Base-by-base conservation (phyloP, 768 basidiomycete species). In the Daedaleopsis nitida region DNA sequence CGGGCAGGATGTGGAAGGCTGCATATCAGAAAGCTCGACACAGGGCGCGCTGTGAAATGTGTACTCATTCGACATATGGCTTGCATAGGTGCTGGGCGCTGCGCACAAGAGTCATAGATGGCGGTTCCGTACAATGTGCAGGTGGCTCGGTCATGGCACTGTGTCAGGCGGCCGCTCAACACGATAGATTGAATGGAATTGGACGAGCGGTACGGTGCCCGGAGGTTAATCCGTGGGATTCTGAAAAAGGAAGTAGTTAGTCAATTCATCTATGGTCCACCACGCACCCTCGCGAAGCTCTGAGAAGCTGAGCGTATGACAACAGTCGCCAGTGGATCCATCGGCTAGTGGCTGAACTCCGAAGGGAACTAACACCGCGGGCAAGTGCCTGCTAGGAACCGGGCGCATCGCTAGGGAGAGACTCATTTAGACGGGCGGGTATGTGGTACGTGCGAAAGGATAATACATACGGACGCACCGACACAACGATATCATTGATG, bases 151-250 rank as follows among this genome's bases (percentile, higher is more conserved):
- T 42, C 13, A 27, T 55, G n/a, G 42, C 27, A 32, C n/a, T 21
- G 38, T 49, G 42, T 58, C 39, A 49, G 48, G 43, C 39, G 12
- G 38, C 49, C 38, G 43, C 43, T 44, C 23, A 24, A 47, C 23
- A 37, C 38, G 52, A 52, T 38, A n/a, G 34, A 35, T 49, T 53
- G 38, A 38, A 17, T 13, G 14, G 21, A 16, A 21, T 16, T 7
- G 51, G n/a, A 38, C 51, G 51, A 52, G 51, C 51, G 51, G 37
- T 35, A 52, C 51, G 37, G 34, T 37, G n/a, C 32, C 34, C 51
- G 51, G 51, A 35, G 51, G 34, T 52, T 38, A 52, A 52, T 52
- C 37, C 37, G 17, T 7, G 5, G 27, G 34, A 52, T 14, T 35
- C 34, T 35, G 19, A 32, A 52, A 27, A 2, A 38, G 37, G 16